A percentile compares a stretch with the other conserved stretches of the same genome.
These are phyloP conservation scores for Symbiodinium pilosum DNA, from an alignment of 73 alveolate species.

Conservation along the genomic window DNA sequence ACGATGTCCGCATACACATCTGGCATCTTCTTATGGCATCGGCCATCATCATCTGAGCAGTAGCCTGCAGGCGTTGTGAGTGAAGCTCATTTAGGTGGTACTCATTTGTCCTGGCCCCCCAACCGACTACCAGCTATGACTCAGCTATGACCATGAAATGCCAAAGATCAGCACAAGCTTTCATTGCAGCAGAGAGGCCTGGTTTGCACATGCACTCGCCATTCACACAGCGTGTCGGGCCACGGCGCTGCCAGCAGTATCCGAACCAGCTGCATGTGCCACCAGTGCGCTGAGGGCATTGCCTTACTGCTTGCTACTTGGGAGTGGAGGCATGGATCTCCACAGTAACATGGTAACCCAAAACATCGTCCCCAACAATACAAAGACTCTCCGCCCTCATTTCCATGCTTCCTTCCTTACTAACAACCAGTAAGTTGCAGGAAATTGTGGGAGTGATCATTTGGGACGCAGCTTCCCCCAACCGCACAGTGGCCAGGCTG, in stretches of 20 bases:
- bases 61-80: not conserved
- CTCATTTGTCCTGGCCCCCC: too few species aligned
- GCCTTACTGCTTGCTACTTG: too few species aligned
- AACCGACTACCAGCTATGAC: too few species aligned
- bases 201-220: constrained; percentile 80
- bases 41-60: constrained; percentile 80
- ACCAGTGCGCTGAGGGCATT: constrained; percentile 78
- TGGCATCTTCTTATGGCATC: constrained; percentile 67
- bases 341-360: too few species aligned
- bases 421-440: too few species aligned
- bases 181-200: constrained; percentile 39
- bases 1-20: constrained; percentile 53
- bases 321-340: too few species aligned
- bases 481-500: constrained; percentile 79
- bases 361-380: too few species aligned
- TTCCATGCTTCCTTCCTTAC: too few species aligned
- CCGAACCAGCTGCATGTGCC: constrained; percentile 94
- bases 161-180: too few species aligned
- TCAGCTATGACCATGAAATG: too few species aligned
- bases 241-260: constrained; percentile 63
- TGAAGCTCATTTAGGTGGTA: too few species aligned
- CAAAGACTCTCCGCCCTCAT: too few species aligned
- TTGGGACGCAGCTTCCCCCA: constrained; percentile 54
- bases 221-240: constrained; percentile 72
- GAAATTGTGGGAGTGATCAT: constrained; percentile 30